Evolutionary conservation across 208 protist species (phyloP), one percentile per base, ranked within the genome.

Genomic region (Wallacemonas sp.): DNA sequence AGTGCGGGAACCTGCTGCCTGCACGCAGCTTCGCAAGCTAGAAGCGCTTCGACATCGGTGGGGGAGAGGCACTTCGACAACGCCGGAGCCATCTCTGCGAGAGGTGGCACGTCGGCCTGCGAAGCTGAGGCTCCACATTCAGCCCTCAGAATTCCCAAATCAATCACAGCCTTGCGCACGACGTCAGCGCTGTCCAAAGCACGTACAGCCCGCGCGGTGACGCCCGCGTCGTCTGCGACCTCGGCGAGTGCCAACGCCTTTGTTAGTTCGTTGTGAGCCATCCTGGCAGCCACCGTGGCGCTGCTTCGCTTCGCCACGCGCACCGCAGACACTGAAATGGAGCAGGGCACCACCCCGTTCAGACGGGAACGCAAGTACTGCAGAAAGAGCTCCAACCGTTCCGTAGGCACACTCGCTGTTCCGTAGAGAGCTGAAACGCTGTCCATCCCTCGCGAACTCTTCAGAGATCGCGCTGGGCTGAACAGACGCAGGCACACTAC

Each of bases 401-500:
- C 63, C 5, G 52, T 52, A 3, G 79, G 58, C 22, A 41, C 38
- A 19, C 39, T 57, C 8, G 62, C 54, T 53, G 53, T 24, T 6
- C 68, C 55, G 61, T 93, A 93, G n/a, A 93, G 81, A 55, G 46
- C 44, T 3, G 71, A 45, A 17, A 89, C 61, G 4, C 72, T 83
- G 19, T 62, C 41, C 60, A 90, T 54, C 0, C 81, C 87, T 63
- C 76, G 82, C 22, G 57, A 68, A 12, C 61, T 65, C 19, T 70
- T 27, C 3, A 87, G 17, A 8, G 24, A 68, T 5, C 76, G 69
- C 17, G 26, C 27, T 0, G 70, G 71, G 26, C 60, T 83, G 68
- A 93, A 93, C 21, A 93, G 68, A n/a, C 85, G 78, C 46, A 93
- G 61, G 46, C 87, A 90, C 24, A 79, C 46, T 64, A 66, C 22